A percentile compares a stretch with the other conserved stretches of the same genome.
Evolutionary conservation across 2,329 filamentous ascomycete species (phyloP).

Genomic region (Fusarium secorum): DNA sequence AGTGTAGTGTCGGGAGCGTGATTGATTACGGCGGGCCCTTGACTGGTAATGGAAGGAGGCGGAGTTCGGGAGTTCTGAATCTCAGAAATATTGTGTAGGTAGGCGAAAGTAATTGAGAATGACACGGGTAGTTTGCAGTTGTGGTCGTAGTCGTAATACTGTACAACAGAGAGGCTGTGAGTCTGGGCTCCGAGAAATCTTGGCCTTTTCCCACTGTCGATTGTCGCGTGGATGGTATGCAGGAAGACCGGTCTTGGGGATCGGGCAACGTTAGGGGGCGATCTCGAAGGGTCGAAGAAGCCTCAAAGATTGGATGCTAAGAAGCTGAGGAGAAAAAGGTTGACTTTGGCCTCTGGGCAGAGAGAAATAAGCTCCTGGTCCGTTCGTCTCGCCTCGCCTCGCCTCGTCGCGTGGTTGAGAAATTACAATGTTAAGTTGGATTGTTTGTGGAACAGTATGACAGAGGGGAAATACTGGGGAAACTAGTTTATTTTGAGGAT

Average conservation of each 20-base stretch:
- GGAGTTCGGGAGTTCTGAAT: neutral
- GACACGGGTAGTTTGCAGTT: neutral
- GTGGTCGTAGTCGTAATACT: neutral
- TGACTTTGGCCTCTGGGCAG: neutral
- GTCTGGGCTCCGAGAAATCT: slow-evolving; percentile 27
- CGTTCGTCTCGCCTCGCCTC: neutral
- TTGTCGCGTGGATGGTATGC: slow-evolving; percentile 15
- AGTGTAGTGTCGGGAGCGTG: neutral
- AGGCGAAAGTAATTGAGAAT: neutral
- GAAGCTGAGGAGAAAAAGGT: neutral
- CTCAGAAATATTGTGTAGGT: neutral
- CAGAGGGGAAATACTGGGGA: slow-evolving; percentile 9
- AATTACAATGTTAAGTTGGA: neutral
- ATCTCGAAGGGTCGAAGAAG: slow-evolving; percentile 32
- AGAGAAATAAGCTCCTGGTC: slow-evolving; percentile 18
- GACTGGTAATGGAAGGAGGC: slow-evolving; percentile 10
- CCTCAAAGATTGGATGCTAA: neutral
- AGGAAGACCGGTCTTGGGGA: slow-evolving; percentile 2
- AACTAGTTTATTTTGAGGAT: slow-evolving; percentile 10
- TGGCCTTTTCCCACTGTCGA: slow-evolving; percentile 23
- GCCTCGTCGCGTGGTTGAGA: neutral
- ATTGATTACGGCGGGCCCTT: slow-evolving; percentile 19
- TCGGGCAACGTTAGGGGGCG: slow-evolving; percentile 11
- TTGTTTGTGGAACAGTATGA: slow-evolving; percentile 9
- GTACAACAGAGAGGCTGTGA: slow-evolving; percentile 18